Conservation (phyloP, 495 filamentous ascomycete genomes). For the Aspergillus homomorphus region DNA sequence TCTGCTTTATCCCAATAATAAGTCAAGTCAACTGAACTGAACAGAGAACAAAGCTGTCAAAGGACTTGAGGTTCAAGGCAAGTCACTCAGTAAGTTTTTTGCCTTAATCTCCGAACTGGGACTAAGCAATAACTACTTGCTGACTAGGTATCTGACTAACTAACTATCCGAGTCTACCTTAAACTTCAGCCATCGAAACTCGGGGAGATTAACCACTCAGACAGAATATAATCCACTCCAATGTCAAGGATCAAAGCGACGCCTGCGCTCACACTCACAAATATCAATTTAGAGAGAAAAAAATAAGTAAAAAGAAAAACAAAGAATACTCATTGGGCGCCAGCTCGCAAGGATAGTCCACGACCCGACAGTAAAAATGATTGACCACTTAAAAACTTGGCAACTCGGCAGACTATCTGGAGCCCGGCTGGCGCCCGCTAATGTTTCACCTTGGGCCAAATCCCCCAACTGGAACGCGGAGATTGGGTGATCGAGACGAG, state of each 20-base stretch:
- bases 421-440: constrained; percentile 12
- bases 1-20: not conserved
- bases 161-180: too few relatives aligned
- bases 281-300: not conserved
- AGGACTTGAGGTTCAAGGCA: not conserved
- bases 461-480: constrained; percentile 4
- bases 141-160: too few relatives aligned
- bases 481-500: constrained; percentile 8
- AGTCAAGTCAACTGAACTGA: too few relatives aligned
- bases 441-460: constrained; percentile 20
- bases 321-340: not conserved
- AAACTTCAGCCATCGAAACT: not conserved
- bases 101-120: not conserved
- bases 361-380: constrained; percentile 1
- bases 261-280: too few relatives aligned
- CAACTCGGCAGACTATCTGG: constrained; percentile 16
- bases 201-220: not conserved
- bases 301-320: too few relatives aligned
- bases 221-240: not conserved
- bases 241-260: not conserved
- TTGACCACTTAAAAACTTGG: constrained; percentile 27
- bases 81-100: too few relatives aligned
- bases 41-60: not conserved
- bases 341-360: constrained; percentile 6
- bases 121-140: too few relatives aligned